Evolutionary conservation across 2,329 filamentous ascomycete genomes (phyloP).

Genomic region (Diaporthe vexans): DNA sequence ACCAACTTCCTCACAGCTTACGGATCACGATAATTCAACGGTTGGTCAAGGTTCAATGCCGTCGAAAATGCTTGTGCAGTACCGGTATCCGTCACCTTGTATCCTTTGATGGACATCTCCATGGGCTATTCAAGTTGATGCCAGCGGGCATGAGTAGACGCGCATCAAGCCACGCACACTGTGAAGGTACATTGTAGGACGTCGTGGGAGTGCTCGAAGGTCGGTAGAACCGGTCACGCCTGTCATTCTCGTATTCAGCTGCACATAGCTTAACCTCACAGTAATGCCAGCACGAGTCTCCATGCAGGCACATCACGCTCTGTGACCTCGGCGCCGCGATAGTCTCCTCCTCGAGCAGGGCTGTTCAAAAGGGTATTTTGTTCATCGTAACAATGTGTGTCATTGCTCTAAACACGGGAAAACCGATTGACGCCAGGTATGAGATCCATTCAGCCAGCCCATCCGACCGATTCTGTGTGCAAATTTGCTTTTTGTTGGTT

Average conservation of each 20-base stretch:
- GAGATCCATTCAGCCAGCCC: conserved; percentile 43
- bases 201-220: background rate
- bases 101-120: background rate
- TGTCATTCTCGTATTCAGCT: conserved; percentile 22
- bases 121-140: background rate
- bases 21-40: background rate
- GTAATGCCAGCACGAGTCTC: conserved; percentile 19
- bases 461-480: conserved; percentile 40
- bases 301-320: conserved; percentile 11
- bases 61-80: too few relatives aligned
- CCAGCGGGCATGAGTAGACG: background rate
- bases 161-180: background rate
- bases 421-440: conserved; percentile 42
- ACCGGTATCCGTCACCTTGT: background rate
- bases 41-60: background rate
- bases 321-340: conserved; percentile 26
- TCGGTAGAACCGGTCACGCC: conserved; percentile 17
- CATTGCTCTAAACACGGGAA: conserved; percentile 43
- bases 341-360: conserved; percentile 10
- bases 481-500: conserved; percentile 36
- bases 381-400: conserved; percentile 42
- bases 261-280: background rate
- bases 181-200: background rate
- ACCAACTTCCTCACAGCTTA: background rate
- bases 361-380: conserved; percentile 40